Conservation (phyloP, 352 stramenopile genomes). For the Sclerospora graminicola region DNA sequence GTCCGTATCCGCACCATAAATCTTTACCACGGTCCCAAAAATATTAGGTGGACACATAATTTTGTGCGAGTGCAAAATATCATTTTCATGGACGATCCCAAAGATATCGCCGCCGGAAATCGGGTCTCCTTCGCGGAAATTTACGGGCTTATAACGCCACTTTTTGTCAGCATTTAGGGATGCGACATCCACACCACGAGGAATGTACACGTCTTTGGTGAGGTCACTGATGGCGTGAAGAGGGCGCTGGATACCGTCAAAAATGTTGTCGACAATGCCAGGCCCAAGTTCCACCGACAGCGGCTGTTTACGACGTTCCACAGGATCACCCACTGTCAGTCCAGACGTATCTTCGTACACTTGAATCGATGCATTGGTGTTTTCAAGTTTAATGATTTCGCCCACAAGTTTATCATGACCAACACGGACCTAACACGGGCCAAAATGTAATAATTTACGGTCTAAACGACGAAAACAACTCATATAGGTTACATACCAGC, state of each 20-base stretch:
- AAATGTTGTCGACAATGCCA: slow-evolving; percentile 99
- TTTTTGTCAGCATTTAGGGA: slow-evolving; percentile 88
- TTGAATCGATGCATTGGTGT: slow-evolving; percentile 98
- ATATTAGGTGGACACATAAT: slow-evolving; percentile 99
- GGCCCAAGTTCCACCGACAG: slow-evolving; percentile 97
- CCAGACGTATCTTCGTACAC: slow-evolving; percentile 98
- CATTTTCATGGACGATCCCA: slow-evolving; percentile 97
- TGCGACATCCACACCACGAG: slow-evolving; percentile 93
- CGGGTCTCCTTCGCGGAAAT: slow-evolving; percentile 89
- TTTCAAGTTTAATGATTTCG: slow-evolving; percentile 99
- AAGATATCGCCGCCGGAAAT: slow-evolving; percentile 98
- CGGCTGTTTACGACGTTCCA: slow-evolving; percentile 95
- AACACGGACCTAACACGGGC: slow-evolving; percentile 89
- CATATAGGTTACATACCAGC: slow-evolving; percentile 30
- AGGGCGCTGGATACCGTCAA: slow-evolving; percentile 99
- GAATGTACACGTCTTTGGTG: slow-evolving; percentile 96
- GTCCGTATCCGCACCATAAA: slow-evolving; percentile 94
- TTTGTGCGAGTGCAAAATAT: slow-evolving; percentile 97
- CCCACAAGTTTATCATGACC: slow-evolving; percentile 98
- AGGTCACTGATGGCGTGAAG: slow-evolving; percentile 94
- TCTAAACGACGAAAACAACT: not conserved
- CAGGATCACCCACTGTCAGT: slow-evolving; percentile 96
- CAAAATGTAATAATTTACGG: not conserved
- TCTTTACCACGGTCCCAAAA: slow-evolving; percentile 97
- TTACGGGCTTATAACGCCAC: slow-evolving; percentile 93